Base-by-base conservation (phyloP, 2,329 filamentous ascomycete genomes). In the Verruconis gallopava region DNA sequence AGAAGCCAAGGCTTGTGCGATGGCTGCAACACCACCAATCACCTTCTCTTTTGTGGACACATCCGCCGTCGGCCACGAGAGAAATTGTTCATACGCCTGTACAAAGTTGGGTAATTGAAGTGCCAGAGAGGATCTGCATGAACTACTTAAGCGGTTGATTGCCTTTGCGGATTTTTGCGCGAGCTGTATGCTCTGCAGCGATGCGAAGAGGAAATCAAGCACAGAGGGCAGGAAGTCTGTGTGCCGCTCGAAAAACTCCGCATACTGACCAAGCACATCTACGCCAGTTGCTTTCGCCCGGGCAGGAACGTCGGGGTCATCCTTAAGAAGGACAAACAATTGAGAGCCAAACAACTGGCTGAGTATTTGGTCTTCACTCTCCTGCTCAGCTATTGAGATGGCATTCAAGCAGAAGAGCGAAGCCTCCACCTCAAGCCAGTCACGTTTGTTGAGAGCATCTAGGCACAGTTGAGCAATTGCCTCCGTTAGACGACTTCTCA, bases 201-300 rank as follows among this genome's bases (percentile, higher is more conserved):
- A 77, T 21, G 69, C 71, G 54, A 93, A 88, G 1, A 91, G 68
- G 35, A 89, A 75, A 38, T 79, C 81, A 18, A 93, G 65, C 1
- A 80, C 80, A 33, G 76, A 66, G 1, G 82, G 79, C 1, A 93
- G 67, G 46, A 76, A 74, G 21, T 72, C 68, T 1, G 76, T 66
- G 53, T 84, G 76, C 17, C 77, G 71, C 51, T 82, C 73, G 56
- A 93, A 89, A 59, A 84, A 91, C 42, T 79, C 74, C 4, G 81
- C 76, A 53, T 85, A 86, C 19, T 75, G 71, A 49, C 82, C 81
- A 32, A 89, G 76, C 32, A 84, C 61, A 36, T 73, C 71, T 21
- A 89, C 70, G 25, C 79, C 79, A 0, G 80, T 80, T 51, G 83
- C 76, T 38, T 76, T 71, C 14, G 77, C 71, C 41, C 77, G 71